Evolutionary conservation across 306 rosid genomes (phyloP).

Genomic region (Heteromeles arbutifolia): DNA sequence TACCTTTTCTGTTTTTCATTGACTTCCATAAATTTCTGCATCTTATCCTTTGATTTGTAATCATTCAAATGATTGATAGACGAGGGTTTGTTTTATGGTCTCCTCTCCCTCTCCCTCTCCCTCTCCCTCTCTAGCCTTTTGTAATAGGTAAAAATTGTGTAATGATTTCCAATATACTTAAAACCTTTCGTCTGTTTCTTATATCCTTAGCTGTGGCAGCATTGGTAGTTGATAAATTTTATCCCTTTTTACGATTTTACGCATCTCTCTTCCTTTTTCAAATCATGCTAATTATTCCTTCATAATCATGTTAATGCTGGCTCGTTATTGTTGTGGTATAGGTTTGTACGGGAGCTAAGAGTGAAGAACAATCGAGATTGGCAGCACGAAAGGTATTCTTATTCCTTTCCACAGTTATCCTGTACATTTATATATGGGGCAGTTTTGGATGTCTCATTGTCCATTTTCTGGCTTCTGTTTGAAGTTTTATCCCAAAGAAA

Average conservation of each 20-base stretch:
- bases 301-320: conserved; percentile 1
- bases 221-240: no score
- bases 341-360: conserved; percentile 98
- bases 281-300: background rate
- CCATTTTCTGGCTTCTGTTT: background rate
- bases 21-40: background rate
- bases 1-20: background rate
- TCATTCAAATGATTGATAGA: background rate
- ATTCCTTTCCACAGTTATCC: background rate
- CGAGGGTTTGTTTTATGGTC: background rate
- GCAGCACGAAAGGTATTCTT: conserved; percentile 84
- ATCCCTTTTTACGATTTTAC: background rate
- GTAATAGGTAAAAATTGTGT: background rate
- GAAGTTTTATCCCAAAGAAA: background rate
- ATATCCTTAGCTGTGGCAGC: no score
- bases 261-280: background rate
- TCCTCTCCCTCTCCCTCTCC: background rate
- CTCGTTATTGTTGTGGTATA: conserved; percentile 19
- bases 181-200: background rate
- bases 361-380: conserved; percentile 83
- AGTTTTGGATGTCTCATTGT: background rate
- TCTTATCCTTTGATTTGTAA: background rate
- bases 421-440: background rate
- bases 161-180: background rate
- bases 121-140: background rate